phyloP scores from a whole-genome alignment of 768 basidiomycete species.

The Pisolithus microcarpus region DNA sequence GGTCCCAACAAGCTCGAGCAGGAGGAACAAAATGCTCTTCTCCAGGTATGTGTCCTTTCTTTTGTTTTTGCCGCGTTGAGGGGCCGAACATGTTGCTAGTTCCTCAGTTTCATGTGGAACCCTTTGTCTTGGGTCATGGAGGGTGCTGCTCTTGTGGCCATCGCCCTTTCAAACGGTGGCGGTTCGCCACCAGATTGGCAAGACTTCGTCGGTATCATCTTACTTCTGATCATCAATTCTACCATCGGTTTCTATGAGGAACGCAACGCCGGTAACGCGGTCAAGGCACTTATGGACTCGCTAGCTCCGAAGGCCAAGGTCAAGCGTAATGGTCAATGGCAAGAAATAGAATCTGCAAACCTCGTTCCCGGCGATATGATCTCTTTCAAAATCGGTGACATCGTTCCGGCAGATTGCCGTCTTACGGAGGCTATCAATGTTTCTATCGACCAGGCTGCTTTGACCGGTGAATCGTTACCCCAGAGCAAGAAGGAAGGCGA shows the following conservation, averaged over 20 bases:
- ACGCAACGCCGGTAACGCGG: conserved; percentile 93
- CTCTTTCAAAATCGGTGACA: conserved; percentile 98
- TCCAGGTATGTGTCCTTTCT: conserved; percentile 52
- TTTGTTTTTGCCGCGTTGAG: not conserved
- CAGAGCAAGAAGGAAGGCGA: conserved; percentile 88
- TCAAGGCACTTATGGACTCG: conserved; percentile 99
- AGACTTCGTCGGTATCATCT: conserved; percentile 94
- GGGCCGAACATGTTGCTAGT: conserved; percentile 35
- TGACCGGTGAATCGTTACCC: conserved; percentile 96
- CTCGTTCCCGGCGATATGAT: conserved; percentile 96
- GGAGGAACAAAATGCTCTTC: conserved; percentile 85
- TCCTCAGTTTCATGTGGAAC: conserved; percentile 99
- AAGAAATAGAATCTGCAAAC: conserved; percentile 81
- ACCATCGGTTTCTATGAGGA: conserved; percentile 98
- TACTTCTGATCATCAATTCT: conserved; percentile 90
- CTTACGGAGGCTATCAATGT: conserved; percentile 95
- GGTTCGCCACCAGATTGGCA: conserved; percentile 87
- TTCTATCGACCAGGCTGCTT: conserved; percentile 95
- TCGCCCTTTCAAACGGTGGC: conserved; percentile 91
- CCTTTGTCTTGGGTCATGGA: conserved; percentile 99
- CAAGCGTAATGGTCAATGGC: conserved; percentile 79
- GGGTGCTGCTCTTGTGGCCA: conserved; percentile 88
- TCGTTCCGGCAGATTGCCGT: conserved; percentile 97
- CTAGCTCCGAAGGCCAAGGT: conserved; percentile 97
- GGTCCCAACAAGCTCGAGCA: conserved; percentile 92